Percentiles rank a stretch among this genome's conserved stretches.
Evolutionary conservation across 2,329 filamentous ascomycete species (phyloP).

Genomic region (Ophiostoma angusticollis): DNA sequence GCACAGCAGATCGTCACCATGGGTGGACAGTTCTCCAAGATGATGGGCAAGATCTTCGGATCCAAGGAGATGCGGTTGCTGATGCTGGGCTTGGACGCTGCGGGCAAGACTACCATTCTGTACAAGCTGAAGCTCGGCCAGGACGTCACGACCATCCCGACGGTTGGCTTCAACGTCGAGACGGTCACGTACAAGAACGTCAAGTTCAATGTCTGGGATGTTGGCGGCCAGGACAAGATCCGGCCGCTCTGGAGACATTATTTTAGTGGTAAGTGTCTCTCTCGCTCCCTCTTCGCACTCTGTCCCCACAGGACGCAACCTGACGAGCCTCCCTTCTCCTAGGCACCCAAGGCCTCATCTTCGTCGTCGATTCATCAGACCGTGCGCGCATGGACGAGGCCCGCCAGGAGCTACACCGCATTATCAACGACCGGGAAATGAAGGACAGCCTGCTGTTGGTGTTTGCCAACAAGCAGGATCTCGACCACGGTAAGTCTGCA

Average conservation of each 20-base stretch:
- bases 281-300: neutral
- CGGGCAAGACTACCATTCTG: conserved; percentile 97
- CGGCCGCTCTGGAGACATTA: conserved; percentile 95
- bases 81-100: conserved; percentile 95
- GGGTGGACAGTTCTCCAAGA: conserved; percentile 88
- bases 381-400: conserved; percentile 86
- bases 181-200: conserved; percentile 98
- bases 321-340: conserved; percentile 2
- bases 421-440: conserved; percentile 97
- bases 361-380: conserved; percentile 95
- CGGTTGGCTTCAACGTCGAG: conserved; percentile 98
- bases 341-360: conserved; percentile 96
- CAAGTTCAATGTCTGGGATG: conserved; percentile 99
- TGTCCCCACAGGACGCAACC: neutral
- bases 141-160: conserved; percentile 96
- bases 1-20: conserved; percentile 46
- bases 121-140: conserved; percentile 99
- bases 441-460: conserved; percentile 88
- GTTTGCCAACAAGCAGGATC: conserved; percentile 98
- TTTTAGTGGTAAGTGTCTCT: conserved; percentile 54
- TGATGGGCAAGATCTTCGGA: conserved; percentile 98
- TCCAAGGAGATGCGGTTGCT: conserved; percentile 98
- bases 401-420: conserved; percentile 83
- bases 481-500: conserved; percentile 52
- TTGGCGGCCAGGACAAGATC: conserved; percentile 98